A percentile compares a stretch with the other conserved stretches of the same genome.
Evolutionary conservation across 1,284 basidiomycete species (phyloP).

Genomic region (Ustilago xerochloae): DNA sequence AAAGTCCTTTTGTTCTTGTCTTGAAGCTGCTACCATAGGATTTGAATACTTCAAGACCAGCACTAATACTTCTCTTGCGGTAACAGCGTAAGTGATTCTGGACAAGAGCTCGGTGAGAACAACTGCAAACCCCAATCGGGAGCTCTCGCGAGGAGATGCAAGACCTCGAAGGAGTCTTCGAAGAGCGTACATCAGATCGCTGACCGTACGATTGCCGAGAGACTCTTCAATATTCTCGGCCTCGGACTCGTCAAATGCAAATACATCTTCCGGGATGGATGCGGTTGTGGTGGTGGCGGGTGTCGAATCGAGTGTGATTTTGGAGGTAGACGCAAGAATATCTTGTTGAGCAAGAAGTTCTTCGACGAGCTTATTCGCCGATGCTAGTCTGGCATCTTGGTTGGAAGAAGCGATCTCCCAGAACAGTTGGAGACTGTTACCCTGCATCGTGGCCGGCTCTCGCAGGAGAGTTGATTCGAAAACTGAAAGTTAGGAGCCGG

Average conservation of each 20-base stretch:
- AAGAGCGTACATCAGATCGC: conserved; percentile 71
- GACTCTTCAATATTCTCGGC: conserved; percentile 70
- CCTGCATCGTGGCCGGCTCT: conserved; percentile 73
- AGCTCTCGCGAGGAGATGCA: conserved; percentile 90
- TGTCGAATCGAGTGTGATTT: conserved; percentile 37
- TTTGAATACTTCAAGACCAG: conserved; percentile 60
- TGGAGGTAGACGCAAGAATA: conserved; percentile 41
- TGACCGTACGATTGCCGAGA: conserved; percentile 72
- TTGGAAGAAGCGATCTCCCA: conserved; percentile 90
- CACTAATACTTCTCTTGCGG: conserved; percentile 70
- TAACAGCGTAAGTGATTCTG: conserved; percentile 79
- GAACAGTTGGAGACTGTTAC: conserved; percentile 84
- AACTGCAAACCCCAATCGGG: conserved; percentile 92
- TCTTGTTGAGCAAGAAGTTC: conserved; percentile 71
- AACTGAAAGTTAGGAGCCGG: conserved; percentile 2
- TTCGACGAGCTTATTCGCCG: conserved; percentile 84
- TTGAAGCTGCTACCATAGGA: conserved; percentile 72
- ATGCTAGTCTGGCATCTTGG: conserved; percentile 82
- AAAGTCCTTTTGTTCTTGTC: conserved; percentile 90
- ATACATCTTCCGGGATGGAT: conserved; percentile 8
- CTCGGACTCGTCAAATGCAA: conserved; percentile 31
- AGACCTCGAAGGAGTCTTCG: conserved; percentile 74
- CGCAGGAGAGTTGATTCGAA: not conserved
- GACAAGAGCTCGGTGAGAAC: conserved; percentile 92
- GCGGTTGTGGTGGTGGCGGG: conserved; percentile 58